Conservation (phyloP, 306 rosid species). For the Aeschynomene evenia region DNA sequence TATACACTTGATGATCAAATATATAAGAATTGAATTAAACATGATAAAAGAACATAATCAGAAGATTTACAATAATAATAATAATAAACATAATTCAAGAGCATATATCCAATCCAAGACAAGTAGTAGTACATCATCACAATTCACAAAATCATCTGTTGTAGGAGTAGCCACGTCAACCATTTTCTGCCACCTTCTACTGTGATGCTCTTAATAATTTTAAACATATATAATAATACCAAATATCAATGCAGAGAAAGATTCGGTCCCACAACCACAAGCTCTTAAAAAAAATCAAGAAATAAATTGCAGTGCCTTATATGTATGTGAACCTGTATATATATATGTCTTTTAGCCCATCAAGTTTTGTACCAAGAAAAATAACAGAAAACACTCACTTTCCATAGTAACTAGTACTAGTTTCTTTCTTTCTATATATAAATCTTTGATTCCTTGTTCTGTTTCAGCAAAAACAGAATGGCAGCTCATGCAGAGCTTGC, state of each 20-base stretch:
- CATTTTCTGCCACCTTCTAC: constrained; percentile 5
- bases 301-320: not conserved
- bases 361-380: constrained; percentile 9
- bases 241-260: not conserved
- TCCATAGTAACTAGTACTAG: too few relatives aligned
- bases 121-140: too few relatives aligned
- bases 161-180: constrained; percentile 24
- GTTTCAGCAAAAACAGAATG: constrained; percentile 27
- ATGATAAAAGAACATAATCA: not conserved
- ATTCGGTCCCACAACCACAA: constrained; percentile 25
- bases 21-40: not conserved
- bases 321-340: constrained; percentile 29
- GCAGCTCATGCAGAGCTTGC: constrained; percentile 40
- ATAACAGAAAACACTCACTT: not conserved
- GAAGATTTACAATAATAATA: too few relatives aligned
- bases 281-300: too few relatives aligned
- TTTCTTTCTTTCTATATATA: too few relatives aligned
- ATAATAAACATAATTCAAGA: too few relatives aligned
- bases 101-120: not conserved
- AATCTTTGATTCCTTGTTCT: constrained; percentile 4
- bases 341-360: constrained; percentile 24
- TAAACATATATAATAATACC: too few relatives aligned
- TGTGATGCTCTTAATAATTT: constrained; percentile 28
- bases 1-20: too few relatives aligned
- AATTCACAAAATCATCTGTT: constrained; percentile 26